Percentiles rank a stretch among this genome's conserved stretches.
phyloP scores from a whole-genome alignment of 805 yeast genomes.

The Wickerhamiella vanderwaltii region DNA sequence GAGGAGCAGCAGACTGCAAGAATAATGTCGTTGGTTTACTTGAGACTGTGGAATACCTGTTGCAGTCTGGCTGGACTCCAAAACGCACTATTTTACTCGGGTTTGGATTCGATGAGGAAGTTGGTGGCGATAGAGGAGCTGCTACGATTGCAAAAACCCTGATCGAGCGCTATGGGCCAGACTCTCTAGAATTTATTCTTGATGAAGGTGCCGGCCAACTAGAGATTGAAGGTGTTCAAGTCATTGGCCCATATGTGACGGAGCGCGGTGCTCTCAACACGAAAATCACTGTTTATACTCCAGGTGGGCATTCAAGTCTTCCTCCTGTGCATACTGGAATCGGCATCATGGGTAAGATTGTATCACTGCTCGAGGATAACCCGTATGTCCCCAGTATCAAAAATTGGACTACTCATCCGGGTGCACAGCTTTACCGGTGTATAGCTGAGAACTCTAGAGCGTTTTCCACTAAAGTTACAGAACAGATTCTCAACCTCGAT shows the following conservation, averaged over 20 bases:
- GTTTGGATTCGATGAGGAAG: constrained; percentile 74
- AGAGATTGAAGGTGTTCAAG: constrained; percentile 34
- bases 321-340: constrained; percentile 75
- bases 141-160: constrained; percentile 35
- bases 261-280: constrained; percentile 51
- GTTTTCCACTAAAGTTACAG: constrained; percentile 23
- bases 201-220: constrained; percentile 54
- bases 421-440: constrained; percentile 42
- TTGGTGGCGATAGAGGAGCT: constrained; percentile 55
- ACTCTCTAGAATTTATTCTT: constrained; percentile 48
- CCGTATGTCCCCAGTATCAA: constrained; percentile 29
- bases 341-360: constrained; percentile 54
- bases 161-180: constrained; percentile 43
- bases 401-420: constrained; percentile 31
- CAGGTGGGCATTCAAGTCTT: constrained; percentile 72
- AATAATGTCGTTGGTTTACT: constrained; percentile 51
- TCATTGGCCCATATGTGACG: constrained; percentile 44
- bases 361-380: constrained; percentile 42
- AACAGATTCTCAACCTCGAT: constrained; percentile 8
- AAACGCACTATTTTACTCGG: constrained; percentile 50
- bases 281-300: constrained; percentile 39
- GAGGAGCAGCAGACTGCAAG: constrained; percentile 71
- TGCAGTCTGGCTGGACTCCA: constrained; percentile 44
- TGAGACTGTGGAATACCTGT: constrained; percentile 50
- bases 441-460: constrained; percentile 39